Conservation (phyloP, 2,329 filamentous ascomycete species). For the Claviceps digitariae region DNA sequence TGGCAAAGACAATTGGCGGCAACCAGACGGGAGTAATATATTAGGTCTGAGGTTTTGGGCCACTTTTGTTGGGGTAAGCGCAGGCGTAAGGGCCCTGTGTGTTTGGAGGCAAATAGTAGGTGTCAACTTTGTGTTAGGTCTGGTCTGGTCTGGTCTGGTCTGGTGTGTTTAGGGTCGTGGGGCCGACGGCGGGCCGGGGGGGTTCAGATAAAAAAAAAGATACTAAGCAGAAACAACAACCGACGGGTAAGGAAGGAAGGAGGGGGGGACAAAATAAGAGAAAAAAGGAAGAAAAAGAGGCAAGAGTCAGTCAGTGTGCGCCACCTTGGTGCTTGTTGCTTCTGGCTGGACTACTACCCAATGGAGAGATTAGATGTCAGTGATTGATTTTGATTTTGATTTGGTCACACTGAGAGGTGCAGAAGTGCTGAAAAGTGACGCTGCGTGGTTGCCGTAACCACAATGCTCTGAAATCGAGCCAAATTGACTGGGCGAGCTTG, state of each 20-base stretch:
- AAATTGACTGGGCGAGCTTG: neutral
- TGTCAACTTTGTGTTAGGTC: neutral
- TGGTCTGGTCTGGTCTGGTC: neutral
- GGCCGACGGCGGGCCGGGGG: neutral
- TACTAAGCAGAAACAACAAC: neutral
- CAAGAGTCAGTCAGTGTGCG: neutral
- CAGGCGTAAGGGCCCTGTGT: neutral
- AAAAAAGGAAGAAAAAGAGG: neutral
- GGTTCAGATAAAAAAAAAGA: too few relatives aligned
- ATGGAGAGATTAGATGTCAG: too few relatives aligned
- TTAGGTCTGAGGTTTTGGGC: neutral
- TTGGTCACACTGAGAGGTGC: too few relatives aligned
- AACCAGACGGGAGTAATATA: too few relatives aligned
- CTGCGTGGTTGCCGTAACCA: too few relatives aligned
- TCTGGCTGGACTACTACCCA: neutral
- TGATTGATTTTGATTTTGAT: too few relatives aligned
- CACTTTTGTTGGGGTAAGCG: constrained; percentile 2
- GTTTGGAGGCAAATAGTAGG: neutral
- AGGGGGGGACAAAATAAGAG: neutral
- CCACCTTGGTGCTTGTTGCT: neutral
- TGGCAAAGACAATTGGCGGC: too few relatives aligned
- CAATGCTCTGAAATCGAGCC: constrained; percentile 1
- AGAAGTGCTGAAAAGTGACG: neutral
- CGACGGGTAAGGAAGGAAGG: neutral
- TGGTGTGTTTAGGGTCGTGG: neutral